phyloP scores from a whole-genome alignment of 768 basidiomycete species.

The Austroboletus festivus region DNA sequence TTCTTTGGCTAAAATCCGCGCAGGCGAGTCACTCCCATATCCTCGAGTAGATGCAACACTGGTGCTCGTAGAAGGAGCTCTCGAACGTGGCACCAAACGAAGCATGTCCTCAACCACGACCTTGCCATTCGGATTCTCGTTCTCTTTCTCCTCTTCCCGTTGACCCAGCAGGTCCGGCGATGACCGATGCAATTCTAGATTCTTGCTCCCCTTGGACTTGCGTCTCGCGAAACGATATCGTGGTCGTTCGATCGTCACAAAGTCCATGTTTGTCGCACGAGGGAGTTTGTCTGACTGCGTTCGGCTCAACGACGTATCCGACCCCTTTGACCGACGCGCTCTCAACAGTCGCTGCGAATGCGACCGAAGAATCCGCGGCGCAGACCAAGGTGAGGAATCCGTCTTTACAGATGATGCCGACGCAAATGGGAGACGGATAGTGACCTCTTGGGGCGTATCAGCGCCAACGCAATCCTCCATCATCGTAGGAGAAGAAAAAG shows the following conservation, averaged over 20 bases:
- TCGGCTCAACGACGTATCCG: constrained; percentile 10
- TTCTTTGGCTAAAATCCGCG: too few species aligned
- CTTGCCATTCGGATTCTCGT: not conserved
- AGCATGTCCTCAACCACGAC: constrained; percentile 10
- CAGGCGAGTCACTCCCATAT: too few species aligned
- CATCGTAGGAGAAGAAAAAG: not conserved
- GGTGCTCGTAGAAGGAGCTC: constrained; percentile 1
- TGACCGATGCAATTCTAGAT: too few species aligned
- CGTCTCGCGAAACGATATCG: constrained; percentile 17
- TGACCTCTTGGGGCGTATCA: constrained; percentile 4
- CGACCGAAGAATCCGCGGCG: constrained; percentile 25
- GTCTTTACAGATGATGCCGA: constrained; percentile 15
- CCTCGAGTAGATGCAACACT: too few species aligned
- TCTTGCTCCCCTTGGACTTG: constrained; percentile 7
- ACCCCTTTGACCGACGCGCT: not conserved
- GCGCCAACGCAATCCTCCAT: too few species aligned
- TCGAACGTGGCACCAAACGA: constrained; percentile 14
- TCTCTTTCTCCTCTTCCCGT: too few species aligned
- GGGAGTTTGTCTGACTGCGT: constrained; percentile 26
- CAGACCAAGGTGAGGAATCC: constrained; percentile 3
- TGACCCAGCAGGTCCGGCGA: too few species aligned
- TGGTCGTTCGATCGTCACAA: constrained; percentile 22
- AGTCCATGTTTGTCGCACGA: constrained; percentile 16
- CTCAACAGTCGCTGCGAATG: constrained; percentile 18
- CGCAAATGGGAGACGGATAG: constrained; percentile 25